Conservation (phyloP, 2,329 filamentous ascomycete species). For the Aspergillaceae sp. region DNA sequence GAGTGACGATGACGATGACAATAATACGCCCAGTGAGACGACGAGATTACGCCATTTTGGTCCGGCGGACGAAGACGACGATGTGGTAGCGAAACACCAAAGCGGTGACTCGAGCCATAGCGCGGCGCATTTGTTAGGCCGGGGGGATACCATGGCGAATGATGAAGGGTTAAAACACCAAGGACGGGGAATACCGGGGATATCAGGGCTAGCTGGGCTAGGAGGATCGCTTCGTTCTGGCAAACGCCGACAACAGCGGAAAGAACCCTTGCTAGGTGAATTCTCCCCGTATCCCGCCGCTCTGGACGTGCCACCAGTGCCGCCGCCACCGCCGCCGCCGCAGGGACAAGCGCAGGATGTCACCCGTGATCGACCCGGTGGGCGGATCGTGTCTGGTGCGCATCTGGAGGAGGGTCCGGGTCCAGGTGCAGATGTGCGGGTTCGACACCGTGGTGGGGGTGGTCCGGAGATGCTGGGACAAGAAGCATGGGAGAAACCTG, state of each 20-base stretch:
- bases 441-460: constrained; percentile 33
- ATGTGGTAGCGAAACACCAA: constrained; percentile 27
- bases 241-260: constrained; percentile 13
- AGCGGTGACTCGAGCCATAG: constrained; percentile 37
- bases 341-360: constrained; percentile 16
- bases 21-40: not conserved
- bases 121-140: constrained; percentile 36
- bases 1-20: constrained; percentile 8
- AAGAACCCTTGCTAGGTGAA: constrained; percentile 17
- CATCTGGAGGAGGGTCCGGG: constrained; percentile 57
- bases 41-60: no score
- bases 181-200: no score
- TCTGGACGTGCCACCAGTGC: no score
- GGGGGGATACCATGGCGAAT: constrained; percentile 52
- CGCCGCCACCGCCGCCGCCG: constrained; percentile 2
- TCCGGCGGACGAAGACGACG: constrained; percentile 12
- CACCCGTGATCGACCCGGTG: constrained; percentile 42
- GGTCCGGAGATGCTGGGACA: constrained; percentile 6
- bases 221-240: not conserved
- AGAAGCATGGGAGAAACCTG: constrained; percentile 2
- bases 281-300: not conserved
- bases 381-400: constrained; percentile 61
- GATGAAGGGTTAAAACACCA: constrained; percentile 55
- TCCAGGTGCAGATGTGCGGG: constrained; percentile 39
- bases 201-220: no score